Evolutionary conservation across 257 asterid species (phyloP), one percentile per base, ranked within the genome.

Genomic region (Mitragyna speciosa): DNA sequence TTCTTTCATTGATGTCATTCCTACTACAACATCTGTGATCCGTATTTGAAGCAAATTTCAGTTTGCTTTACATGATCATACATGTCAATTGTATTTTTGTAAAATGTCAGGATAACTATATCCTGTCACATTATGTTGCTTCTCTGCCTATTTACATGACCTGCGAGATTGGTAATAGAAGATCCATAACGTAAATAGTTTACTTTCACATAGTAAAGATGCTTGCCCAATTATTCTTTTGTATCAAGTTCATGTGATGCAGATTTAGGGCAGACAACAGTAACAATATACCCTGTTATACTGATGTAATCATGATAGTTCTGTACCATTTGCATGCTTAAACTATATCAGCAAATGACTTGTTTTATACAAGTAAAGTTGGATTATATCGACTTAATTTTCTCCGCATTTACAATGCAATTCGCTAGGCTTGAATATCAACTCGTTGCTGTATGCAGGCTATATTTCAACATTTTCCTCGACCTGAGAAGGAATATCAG

Each of bases 401-500:
- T 20, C 66, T 63, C 19, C 12, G 52, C 14, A 30, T 39, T 5
- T 56, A 74, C 78, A 19, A 9, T 28, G 49, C 69, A 56, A 36
- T 39, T 33, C 12, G 54, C 78, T 36, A 36, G 31, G 19, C 47
- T 12, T 65, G 58, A 0, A 28, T 31, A 39, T 41, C 73, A 36
- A 39, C 20, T 47, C 33, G 45, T 77, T 51, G 45, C 20, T 59
- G 20, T 52, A 36, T 36, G 83, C 88, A 87, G 94, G 89, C 86
- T 72, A 71, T 75, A 78, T 92, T 92, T 86, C 92, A 85, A 85
- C 88, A 94, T 72, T 86, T 84, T 87, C 94, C 96, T 75, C 93
- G 88, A 65, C 96, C 97, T 66, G 96, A 92, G 83, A 92, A 89
- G 86, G 97, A 92, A 77, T 91, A 92, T 77, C 97, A 91, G 77